A percentile compares a stretch with the other conserved stretches of the same genome.
Conservation (phyloP, 2,329 filamentous ascomycete species). For the Beauveria medogensis region DNA sequence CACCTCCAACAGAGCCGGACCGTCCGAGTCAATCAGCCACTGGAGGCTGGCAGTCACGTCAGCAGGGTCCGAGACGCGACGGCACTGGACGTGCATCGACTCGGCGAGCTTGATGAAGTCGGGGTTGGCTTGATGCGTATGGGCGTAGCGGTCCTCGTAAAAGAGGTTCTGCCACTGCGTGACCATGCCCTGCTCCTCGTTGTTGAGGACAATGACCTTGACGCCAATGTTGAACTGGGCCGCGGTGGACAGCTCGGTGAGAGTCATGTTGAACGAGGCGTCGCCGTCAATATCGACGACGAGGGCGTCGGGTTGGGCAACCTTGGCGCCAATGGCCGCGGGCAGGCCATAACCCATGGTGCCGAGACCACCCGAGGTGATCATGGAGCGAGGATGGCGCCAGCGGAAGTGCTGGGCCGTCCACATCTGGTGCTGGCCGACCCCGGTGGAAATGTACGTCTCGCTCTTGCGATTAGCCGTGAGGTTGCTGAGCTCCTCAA, state of each 20-base stretch:
- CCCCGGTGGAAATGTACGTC: slow-evolving; percentile 86
- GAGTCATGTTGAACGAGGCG: slow-evolving; percentile 98
- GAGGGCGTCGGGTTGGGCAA: slow-evolving; percentile 64
- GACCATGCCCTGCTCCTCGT: slow-evolving; percentile 95
- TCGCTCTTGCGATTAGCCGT: slow-evolving; percentile 72
- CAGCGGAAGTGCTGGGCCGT: slow-evolving; percentile 93
- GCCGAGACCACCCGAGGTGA: slow-evolving; percentile 87
- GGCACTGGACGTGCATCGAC: slow-evolving; percentile 77
- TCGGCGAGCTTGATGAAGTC: slow-evolving; percentile 89
- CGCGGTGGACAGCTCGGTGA: slow-evolving; percentile 88
- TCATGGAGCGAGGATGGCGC: slow-evolving; percentile 84
- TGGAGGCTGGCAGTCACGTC: slow-evolving; percentile 71
- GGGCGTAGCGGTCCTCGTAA: slow-evolving; percentile 80
- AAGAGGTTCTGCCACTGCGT: slow-evolving; percentile 95
- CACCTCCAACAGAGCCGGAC: slow-evolving; percentile 88
- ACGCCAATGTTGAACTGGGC: slow-evolving; percentile 94
- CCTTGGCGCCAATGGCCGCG: slow-evolving; percentile 91
- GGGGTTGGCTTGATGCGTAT: slow-evolving; percentile 85
- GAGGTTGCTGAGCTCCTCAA: slow-evolving; percentile 81
- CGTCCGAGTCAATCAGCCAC: slow-evolving; percentile 84
- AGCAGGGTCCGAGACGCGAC: slow-evolving; percentile 62
- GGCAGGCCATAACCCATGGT: slow-evolving; percentile 91
- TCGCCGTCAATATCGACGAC: slow-evolving; percentile 97
- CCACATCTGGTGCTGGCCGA: slow-evolving; percentile 99
- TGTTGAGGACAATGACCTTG: slow-evolving; percentile 92